A percentile compares a stretch with the other conserved stretches of the same genome.
These are phyloP conservation scores for Puccinia coronata DNA, from an alignment of 1,284 basidiomycete species.

Conservation along the genomic window DNA sequence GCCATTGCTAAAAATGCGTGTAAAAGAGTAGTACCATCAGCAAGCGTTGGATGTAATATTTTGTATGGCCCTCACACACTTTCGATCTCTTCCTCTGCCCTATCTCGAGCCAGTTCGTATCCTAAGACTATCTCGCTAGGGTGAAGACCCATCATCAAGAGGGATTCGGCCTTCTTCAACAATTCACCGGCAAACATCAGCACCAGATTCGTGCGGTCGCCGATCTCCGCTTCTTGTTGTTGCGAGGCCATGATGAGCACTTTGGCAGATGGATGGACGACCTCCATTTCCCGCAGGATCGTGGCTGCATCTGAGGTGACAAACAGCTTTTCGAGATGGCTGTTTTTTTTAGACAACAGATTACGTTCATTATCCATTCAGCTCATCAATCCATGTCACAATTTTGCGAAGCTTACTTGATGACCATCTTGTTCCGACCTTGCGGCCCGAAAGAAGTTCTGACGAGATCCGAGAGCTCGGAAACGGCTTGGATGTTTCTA, in stretches of 20 bases:
- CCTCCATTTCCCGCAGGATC: slow-evolving; percentile 96
- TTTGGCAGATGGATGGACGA: slow-evolving; percentile 97
- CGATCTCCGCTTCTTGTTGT: slow-evolving; percentile 97
- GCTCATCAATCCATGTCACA: background rate
- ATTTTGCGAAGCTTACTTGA: slow-evolving; percentile 65
- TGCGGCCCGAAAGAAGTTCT: slow-evolving; percentile 67
- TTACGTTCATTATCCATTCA: background rate
- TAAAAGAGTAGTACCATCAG: background rate
- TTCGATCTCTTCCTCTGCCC: slow-evolving; percentile 84
- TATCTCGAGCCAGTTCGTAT: slow-evolving; percentile 88
- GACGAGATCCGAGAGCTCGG: slow-evolving; percentile 90
- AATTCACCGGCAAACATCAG: slow-evolving; percentile 94
- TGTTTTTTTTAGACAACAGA: background rate
- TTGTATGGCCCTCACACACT: slow-evolving; percentile 65
- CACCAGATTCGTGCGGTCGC: slow-evolving; percentile 93
- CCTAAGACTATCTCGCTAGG: slow-evolving; percentile 86
- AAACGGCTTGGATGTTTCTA: slow-evolving; percentile 92
- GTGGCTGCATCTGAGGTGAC: slow-evolving; percentile 99
- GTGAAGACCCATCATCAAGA: slow-evolving; percentile 94
- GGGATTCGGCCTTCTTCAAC: slow-evolving; percentile 86
- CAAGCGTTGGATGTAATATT: background rate
- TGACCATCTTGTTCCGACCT: slow-evolving; percentile 90
- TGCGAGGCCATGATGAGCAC: slow-evolving; percentile 96
- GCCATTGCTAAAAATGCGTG: background rate
- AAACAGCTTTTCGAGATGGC: slow-evolving; percentile 88